Evolutionary conservation across 495 filamentous ascomycete genomes (phyloP), one percentile per base, ranked within the genome.

Genomic region (Podospora pseudoanserina): DNA sequence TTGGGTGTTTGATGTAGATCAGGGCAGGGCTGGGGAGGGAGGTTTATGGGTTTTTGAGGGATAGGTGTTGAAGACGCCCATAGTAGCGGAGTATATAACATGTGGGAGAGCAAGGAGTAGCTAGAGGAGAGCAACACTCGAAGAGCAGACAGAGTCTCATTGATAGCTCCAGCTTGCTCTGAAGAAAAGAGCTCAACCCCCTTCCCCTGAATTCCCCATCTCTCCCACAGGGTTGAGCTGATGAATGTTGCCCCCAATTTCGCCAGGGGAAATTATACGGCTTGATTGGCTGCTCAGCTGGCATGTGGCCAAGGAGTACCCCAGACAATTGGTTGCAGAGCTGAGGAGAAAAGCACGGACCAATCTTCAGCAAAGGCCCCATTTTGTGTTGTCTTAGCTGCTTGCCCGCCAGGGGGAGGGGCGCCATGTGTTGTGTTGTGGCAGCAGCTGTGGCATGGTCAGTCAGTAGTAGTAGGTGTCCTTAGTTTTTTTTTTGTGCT

Each of bases 181-280:
- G 30, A 39, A 34, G 18, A 32, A 23, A 61, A 61, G 13, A 62
- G 9, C 39, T 49, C 39, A 49, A 49, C 5, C 39, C 39, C 39
- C 15, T 11, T 30, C 63, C 44, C 44, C 26, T 55, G 63, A 56
- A 65, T 56, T 56, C 18, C 32, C 49, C 30, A 59, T 32, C 30
- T 65, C 53, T 23, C 23, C 20, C 54, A 63, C 61, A 63, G 16
- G 15, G 28, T 49, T 20, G 30, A 63, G 61, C 61, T 63, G 61
- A 19, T 65, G 32, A 19, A 60, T 70, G 60, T 49, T 68, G 65
- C 60, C 53, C 60, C 67, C 73, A 77, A 77, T 77, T 64, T 77
- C 75, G 74, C 72, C 61, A 76, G 69, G 63, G 70, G 71, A 72
- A 70, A 72, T 72, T 60, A 54, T 60, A 61, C 28, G 4, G 34